Evolutionary conservation across 2,329 filamentous ascomycete species (phyloP).

Genomic region (Aplosporella prunicola): DNA sequence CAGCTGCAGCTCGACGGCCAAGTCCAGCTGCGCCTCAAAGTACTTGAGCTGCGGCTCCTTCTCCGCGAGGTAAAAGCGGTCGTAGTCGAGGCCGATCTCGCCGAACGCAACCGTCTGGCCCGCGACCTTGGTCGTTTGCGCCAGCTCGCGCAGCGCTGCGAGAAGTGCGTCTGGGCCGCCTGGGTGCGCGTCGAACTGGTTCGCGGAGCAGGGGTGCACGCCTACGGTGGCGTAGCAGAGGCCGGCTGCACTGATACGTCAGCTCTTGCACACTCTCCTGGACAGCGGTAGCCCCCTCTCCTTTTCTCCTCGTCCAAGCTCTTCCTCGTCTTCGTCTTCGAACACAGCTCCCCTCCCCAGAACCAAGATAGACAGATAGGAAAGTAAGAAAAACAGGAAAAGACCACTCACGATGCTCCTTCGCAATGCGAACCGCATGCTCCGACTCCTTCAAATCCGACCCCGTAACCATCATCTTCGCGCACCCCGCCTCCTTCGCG

Average conservation of each 20-base stretch:
- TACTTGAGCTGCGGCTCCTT: conserved; percentile 73
- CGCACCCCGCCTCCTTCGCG: conserved; percentile 67
- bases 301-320: too few relatives aligned
- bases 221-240: conserved; percentile 84
- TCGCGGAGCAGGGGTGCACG: conserved; percentile 83
- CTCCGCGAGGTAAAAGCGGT: conserved; percentile 73
- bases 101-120: conserved; percentile 66
- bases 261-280: not conserved
- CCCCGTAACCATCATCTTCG: conserved; percentile 87
- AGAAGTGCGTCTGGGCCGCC: conserved; percentile 48
- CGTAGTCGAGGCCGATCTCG: conserved; percentile 94
- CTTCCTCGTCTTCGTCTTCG: too few relatives aligned
- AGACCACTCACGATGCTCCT: conserved; percentile 56
- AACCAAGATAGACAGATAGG: not conserved
- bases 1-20: conserved; percentile 67
- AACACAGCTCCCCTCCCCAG: too few relatives aligned
- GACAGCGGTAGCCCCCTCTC: too few relatives aligned
- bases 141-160: conserved; percentile 52
- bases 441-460: conserved; percentile 73
- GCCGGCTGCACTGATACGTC: conserved; percentile 56
- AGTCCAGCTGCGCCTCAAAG: conserved; percentile 71
- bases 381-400: not conserved
- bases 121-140: conserved; percentile 41
- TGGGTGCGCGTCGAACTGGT: conserved; percentile 58
- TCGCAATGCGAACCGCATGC: conserved; percentile 63